Evolutionary conservation across 1,284 basidiomycete species (phyloP).

Genomic region (Vanrija pseudolonga): DNA sequence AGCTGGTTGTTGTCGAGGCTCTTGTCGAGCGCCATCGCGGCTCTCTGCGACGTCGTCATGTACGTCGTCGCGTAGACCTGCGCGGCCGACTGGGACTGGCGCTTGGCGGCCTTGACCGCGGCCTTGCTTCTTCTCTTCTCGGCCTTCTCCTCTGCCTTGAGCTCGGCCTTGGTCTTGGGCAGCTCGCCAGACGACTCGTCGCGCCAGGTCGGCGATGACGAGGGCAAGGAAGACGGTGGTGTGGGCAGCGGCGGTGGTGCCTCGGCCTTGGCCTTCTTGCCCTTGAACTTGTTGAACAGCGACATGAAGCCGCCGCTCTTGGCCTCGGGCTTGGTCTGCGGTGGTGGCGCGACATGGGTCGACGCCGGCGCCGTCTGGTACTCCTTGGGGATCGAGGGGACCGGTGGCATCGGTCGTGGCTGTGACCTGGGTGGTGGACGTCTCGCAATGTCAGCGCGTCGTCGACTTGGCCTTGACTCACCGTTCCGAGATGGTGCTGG

Average conservation of each 20-base stretch:
- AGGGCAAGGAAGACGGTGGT: neutral
- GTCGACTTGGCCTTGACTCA: neutral
- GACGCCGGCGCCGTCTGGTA: neutral
- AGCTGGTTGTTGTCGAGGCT: too few relatives aligned
- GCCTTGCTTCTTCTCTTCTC: too few relatives aligned
- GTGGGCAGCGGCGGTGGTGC: neutral
- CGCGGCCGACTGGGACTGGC: too few relatives aligned
- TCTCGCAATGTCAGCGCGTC: conserved; percentile 4
- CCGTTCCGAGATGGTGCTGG: conserved; percentile 4
- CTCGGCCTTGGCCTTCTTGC: neutral
- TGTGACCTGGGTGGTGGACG: neutral
- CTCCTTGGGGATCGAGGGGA: neutral
- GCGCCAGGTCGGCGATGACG: too few relatives aligned
- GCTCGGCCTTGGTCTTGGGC: too few relatives aligned
- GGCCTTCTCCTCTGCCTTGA: too few relatives aligned
- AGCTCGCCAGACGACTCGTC: too few relatives aligned
- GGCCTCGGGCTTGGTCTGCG: neutral
- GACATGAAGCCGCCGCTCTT: too few relatives aligned
- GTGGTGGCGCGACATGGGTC: neutral
- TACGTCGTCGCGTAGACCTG: too few relatives aligned
- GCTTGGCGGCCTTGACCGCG: too few relatives aligned
- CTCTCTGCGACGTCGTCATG: too few relatives aligned
- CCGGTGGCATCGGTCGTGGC: neutral
- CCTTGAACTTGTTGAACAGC: neutral
- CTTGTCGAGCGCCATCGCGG: too few relatives aligned